phyloP scores from a whole-genome alignment of 352 stramenopile species.

The Globisporangium sylvaticum region DNA sequence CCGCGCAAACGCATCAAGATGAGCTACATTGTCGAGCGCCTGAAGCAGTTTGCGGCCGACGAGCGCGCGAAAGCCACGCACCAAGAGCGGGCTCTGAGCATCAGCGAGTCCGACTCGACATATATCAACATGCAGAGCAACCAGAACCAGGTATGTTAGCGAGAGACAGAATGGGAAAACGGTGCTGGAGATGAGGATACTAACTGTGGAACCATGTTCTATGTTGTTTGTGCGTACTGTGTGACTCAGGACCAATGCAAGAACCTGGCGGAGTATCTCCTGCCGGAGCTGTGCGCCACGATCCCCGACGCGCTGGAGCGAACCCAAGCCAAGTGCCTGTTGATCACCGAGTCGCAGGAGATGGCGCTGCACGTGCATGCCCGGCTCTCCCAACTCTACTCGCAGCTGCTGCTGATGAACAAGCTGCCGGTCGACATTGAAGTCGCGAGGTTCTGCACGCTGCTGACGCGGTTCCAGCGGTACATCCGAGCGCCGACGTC shows the following conservation, averaged over 20 bases:
- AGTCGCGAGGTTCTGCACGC: not conserved
- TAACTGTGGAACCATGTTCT: not conserved
- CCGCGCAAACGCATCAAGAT: constrained; percentile 10
- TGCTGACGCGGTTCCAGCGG: constrained; percentile 8
- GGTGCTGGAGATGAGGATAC: not conserved
- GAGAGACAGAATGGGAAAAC: not conserved
- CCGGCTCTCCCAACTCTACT: not conserved
- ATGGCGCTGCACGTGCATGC: constrained; percentile 6
- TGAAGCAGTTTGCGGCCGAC: constrained; percentile 8
- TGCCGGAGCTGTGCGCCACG: constrained; percentile 3
- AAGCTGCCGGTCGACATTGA: not conserved
- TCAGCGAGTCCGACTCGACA: not conserved
- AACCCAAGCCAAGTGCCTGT: constrained; percentile 1
- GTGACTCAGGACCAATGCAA: not conserved
- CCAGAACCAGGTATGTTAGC: not conserved
- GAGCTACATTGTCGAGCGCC: constrained; percentile 6
- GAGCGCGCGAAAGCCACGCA: not conserved
- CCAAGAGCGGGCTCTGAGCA: not conserved
- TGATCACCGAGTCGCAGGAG: constrained; percentile 2
- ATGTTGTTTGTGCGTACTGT: not conserved
- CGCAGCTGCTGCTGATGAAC: not conserved
- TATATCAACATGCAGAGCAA: not conserved
- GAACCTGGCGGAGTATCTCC: constrained; percentile 8
- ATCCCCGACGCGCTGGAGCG: constrained; percentile 3
- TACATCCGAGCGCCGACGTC: constrained; percentile 3